Base-by-base conservation (phyloP, 1,284 basidiomycete species). In the Boletus smithii region DNA sequence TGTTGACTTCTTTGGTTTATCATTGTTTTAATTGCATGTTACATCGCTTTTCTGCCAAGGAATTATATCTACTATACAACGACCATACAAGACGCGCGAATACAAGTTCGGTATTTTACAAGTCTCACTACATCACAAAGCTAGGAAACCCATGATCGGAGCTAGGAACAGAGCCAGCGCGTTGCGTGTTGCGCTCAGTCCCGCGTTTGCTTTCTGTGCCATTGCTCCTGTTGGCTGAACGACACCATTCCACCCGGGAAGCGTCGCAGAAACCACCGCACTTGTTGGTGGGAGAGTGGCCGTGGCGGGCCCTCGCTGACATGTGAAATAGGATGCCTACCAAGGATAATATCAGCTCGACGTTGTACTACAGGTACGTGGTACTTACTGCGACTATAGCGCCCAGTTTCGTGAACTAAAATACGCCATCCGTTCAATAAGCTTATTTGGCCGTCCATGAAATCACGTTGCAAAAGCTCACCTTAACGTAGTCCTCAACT, bases 301-400 rank as follows among this genome's bases (percentile, higher is more conserved):
- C 27, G 80, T 83, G 13, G 77, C 72, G 3, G 73, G 73, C 35
- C 87, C 86, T 59, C 80, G 77, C 64, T 88, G 79, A 54, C 91
- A 88, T 18, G 77, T 80, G 63, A 91, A 80, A 73, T 90, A 93
- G 55, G 74, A 84, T 45, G 79, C 81, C 78, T 83, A 49, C 11
- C 18, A 40, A 27, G 17, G 31, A 41, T 16, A 7, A 14, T 13
- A 10, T 64, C 17, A 45, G 44, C 7, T 34, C 16, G 8, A 14
- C 26, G 27, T 24, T 7, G 8, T 2, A 18, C 11, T 2, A 20
- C 8, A 29, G 36, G 18, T 17, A 17, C 13, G 31, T 4, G 9
- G 67, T 72, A 52, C 59, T 46, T 57, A 81, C 83, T 33, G 79
- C 80, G 53, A 87, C 69, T 51, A 84, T 70, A 33, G 72, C 61